Evolutionary conservation across 2,329 filamentous ascomycete species (phyloP), one percentile per base, ranked within the genome.

Genomic region (Fusarium acutatum): DNA sequence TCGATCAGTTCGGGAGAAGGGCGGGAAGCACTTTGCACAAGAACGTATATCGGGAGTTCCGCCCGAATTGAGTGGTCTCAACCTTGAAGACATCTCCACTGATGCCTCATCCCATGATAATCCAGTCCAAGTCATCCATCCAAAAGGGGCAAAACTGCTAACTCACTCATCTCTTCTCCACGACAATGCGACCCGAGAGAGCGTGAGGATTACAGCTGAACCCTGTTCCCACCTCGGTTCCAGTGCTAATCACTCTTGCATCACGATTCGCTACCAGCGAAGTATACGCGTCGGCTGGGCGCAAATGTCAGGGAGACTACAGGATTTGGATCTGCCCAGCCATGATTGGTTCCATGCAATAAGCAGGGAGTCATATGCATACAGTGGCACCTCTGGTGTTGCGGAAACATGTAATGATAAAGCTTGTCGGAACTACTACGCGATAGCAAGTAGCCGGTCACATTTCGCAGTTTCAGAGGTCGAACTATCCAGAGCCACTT

Each of bases 21-120:
- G 30, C 3, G 47, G 47, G 3, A 32, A n/a, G 11, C 15, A 50
- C 30, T 50, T 50, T 24, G 47, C 28, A 18, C 47, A 22, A 10
- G 10, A 49, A 49, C 22, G 22, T 49, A 6, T 0, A 9, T 24
- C 4, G 3, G 47, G 47, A n/a, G 30, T 20, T 13, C 12, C 14
- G 0, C 47, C 22, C 22, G 30, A 50, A 24, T 6, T 24, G 0
- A 32, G 11, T 24, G 22, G 1, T n/a, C 5, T 50, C 15, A 13
- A 18, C 30, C 28, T 47, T 12, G 28, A 49, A n/a, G 14, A n/a
- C 11, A 12, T 17, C 14, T 18, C 7, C 30, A 50, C 47, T 5
- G 30, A 24, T 34, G 17, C 22, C 11, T 14, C 22, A n/a, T 34
- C 22, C 8, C 7, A 17, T 5, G 47, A 34, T 24, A 3, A 14